Base-by-base conservation (phyloP, 2,329 filamentous ascomycete species). In the Scedosporium aurantiacum region DNA sequence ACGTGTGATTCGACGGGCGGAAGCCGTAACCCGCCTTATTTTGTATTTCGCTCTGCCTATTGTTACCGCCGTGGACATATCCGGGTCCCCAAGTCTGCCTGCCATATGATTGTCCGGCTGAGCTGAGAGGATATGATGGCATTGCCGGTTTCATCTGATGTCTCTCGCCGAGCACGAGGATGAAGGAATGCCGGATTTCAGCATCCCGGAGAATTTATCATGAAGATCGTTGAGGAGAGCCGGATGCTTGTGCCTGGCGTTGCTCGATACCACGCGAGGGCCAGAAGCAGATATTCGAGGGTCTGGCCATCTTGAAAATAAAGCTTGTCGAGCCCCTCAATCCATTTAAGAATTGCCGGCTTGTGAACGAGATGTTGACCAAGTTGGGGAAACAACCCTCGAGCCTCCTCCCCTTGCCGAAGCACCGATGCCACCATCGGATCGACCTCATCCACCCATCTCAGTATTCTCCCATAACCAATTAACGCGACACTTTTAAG, bases 121-220 rank as follows among this genome's bases (percentile, higher is more conserved):
- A 27, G 43, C 43, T 45, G 43, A 7, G 52, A 56, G 14, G 52
- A 56, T 27, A 18, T n/a, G 23, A 28, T n/a, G 21, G 10, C 12
- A 56, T 12, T 56, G 52, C 52, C 52, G 52, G 52, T 56, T 56
- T 56, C 52, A 28, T 56, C 52, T 56, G 52, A 56, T 56, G 52
- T 28, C 21, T 45, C 43, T 45, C 43, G 14, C 18, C 43, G 43
- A 45, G 43, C 43, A 21, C 7, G 43, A 18, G 43, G 16, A 5
- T 45, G 18, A 16, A 16, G 16, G 14, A 45, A 45, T 45, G 28
- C 28, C 28, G 28, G 28, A 32, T 32, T 32, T 32, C 43, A 5
- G 43, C 6, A 45, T 45, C 12, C 43, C 43, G 43, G 43, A 18
- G 43, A 45, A 45, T 45, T 45, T 45, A 45, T 21, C 18, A 45